phyloP scores from a whole-genome alignment of 2,329 filamentous ascomycete species.

The Leptoxyphium fumago region DNA sequence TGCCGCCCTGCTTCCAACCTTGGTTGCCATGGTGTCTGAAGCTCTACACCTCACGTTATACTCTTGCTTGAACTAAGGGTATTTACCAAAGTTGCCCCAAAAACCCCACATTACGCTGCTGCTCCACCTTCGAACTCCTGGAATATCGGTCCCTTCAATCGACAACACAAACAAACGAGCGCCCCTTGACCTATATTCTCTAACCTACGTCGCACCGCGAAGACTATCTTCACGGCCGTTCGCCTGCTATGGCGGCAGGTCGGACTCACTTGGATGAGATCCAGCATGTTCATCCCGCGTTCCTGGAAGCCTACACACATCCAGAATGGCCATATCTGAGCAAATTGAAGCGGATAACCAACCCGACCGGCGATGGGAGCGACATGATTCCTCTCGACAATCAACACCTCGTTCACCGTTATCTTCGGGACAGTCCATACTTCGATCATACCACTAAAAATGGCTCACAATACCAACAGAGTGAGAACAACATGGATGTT shows the following conservation, averaged over 20 bases:
- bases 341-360: background rate
- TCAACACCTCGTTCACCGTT: constrained; percentile 35
- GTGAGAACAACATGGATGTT: constrained; percentile 33
- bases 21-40: too few species aligned
- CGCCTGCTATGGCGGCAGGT: background rate
- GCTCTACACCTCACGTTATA: too few species aligned
- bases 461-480: constrained; percentile 39
- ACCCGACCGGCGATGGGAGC: constrained; percentile 10
- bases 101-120: too few species aligned
- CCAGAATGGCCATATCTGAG: background rate
- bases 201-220: too few species aligned
- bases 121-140: too few species aligned
- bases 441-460: constrained; percentile 49
- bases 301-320: background rate
- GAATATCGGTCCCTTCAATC: too few species aligned
- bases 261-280: background rate
- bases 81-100: too few species aligned
- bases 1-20: too few species aligned
- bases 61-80: too few species aligned
- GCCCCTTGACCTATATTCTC: too few species aligned
- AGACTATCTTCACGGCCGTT: too few species aligned
- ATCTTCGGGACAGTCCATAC: constrained; percentile 49
- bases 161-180: too few species aligned
- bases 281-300: background rate
- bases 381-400: constrained; percentile 16